Base-by-base conservation (phyloP, 1,284 basidiomycete species). In the Xanthoconium separans region DNA sequence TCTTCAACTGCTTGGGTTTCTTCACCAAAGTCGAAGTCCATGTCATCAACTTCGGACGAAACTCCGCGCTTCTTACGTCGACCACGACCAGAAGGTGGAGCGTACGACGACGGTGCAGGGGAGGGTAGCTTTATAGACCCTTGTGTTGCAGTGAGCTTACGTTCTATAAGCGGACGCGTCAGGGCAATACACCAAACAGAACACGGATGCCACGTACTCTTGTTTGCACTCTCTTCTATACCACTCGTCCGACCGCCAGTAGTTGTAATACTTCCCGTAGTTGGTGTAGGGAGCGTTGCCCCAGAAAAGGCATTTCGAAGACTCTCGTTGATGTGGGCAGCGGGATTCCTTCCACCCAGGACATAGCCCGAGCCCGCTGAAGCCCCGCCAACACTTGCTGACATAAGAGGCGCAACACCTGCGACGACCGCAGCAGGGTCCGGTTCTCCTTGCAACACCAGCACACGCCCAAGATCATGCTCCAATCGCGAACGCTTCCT, bases 401-500 rank as follows among this genome's bases (percentile, higher is more conserved):
- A 58, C 61, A 63, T 50, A 60, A 62, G 59, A 27, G 58, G 59
- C 6, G 39, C 58, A 33, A 55, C 55, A 22, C 61, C 61, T 11
- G 66, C 62, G 1, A 69, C 66, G 27, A 65, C 59, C 6, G 62
- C 66, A n/a, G 70, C 67, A 15, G 73, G 70, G 42, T 75, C 71
- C 2, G 70, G 60, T 54, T 83, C 82, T 22, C 84, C 84, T 61
- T 84, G 82, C 18, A 84, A 65, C 15, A 77, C 68, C 20, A 82
- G 73, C 11, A 86, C 80, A 42, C 75, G 75, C 10, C 70, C 71
- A 8, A 87, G 69, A 61, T 87, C 84, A 45, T 78, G 68, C 46
- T 84, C 82, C 30, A 87, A 69, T 29, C 82, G 74, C 18, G 81
- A 76, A 42, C 78, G 74, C 18, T 82, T 81, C 44, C 81, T 72